These are phyloP conservation scores for Claviceps maximensis DNA, from an alignment of 2,329 filamentous ascomycete genomes.

Conservation along the genomic window DNA sequence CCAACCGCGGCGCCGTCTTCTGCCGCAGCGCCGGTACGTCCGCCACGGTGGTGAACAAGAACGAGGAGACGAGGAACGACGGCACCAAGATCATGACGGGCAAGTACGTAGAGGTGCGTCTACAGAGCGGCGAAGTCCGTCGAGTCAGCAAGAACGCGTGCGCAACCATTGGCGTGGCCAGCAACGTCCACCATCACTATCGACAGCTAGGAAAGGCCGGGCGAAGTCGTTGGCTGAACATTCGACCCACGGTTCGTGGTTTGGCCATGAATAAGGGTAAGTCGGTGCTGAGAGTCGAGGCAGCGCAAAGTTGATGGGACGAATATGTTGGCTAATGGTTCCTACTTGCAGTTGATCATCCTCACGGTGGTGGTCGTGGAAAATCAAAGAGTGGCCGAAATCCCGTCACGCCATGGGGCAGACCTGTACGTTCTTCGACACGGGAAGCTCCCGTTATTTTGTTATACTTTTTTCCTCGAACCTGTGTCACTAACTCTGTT, in stretches of 20 bases:
- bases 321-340: neutral
- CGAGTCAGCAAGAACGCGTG: conserved; percentile 85
- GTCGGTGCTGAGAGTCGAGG: conserved; percentile 10
- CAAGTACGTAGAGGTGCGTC: conserved; percentile 67
- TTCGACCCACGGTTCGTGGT: conserved; percentile 89
- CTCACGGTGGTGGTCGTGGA: conserved; percentile 95
- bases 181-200: conserved; percentile 87
- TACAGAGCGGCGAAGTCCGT: conserved; percentile 88
- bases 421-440: conserved; percentile 53
- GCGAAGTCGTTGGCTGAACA: conserved; percentile 84
- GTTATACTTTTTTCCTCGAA: neutral
- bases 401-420: conserved; percentile 93
- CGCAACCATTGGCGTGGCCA: conserved; percentile 85
- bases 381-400: conserved; percentile 98
- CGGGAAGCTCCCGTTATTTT: neutral
- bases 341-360: conserved; percentile 64
- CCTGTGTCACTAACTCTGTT: neutral
- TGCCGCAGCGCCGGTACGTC: conserved; percentile 92
- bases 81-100: conserved; percentile 51
- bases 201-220: conserved; percentile 89
- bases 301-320: neutral
- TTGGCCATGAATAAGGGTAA: conserved; percentile 93
- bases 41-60: conserved; percentile 78
- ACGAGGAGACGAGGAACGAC: conserved; percentile 54
- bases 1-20: conserved; percentile 68